Evolutionary conservation across 306 rosid species (phyloP).

Genomic region (Castanea mollissima): DNA sequence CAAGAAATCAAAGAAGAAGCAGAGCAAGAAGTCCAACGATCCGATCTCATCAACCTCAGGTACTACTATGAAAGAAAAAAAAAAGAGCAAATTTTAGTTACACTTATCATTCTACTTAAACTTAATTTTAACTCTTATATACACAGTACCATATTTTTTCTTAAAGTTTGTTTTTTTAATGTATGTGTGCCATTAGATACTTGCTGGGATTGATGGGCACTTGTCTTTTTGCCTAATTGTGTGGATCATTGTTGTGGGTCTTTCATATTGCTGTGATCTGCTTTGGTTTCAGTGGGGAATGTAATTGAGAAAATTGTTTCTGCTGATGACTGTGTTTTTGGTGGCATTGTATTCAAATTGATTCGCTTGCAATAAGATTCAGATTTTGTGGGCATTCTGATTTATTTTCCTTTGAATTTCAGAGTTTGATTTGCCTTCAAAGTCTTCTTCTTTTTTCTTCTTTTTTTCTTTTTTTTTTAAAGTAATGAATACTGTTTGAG

Average conservation of each 20-base stretch:
- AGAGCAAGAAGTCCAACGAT: conserved; percentile 29
- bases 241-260: conserved; percentile 18
- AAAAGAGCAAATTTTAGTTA: not conserved
- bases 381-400: not conserved
- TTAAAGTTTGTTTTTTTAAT: too few relatives aligned
- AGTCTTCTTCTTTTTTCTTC: not conserved
- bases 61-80: conserved; percentile 20
- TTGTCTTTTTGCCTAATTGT: not conserved
- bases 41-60: conserved; percentile 55
- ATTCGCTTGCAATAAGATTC: not conserved
- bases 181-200: not conserved
- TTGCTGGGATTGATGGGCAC: conserved; percentile 12
- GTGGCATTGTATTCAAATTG: not conserved
- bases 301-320: not conserved
- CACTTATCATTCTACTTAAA: not conserved
- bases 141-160: not conserved
- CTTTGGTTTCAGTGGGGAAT: not conserved
- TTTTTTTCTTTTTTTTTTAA: not conserved
- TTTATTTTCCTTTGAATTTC: not conserved
- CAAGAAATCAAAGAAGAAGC: conserved; percentile 36
- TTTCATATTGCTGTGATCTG: conserved; percentile 14
- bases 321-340: not conserved
- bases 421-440: not conserved
- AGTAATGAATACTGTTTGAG: not conserved
- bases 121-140: not conserved